Conservation (phyloP, 1,284 basidiomycete species). For the Megacollybia platyphylla region DNA sequence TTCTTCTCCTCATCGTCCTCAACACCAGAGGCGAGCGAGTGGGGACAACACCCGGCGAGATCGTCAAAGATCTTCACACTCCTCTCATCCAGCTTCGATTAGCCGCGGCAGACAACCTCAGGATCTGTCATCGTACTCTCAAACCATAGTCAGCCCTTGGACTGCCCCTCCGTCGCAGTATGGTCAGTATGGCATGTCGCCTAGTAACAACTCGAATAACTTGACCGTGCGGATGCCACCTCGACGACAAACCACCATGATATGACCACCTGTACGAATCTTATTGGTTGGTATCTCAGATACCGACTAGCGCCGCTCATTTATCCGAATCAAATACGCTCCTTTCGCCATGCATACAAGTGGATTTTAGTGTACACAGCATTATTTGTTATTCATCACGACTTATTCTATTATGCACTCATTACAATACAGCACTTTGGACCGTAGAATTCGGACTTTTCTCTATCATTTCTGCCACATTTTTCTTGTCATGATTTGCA, state of each 20-base stretch:
- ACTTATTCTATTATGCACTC: too few species aligned
- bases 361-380: too few species aligned
- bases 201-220: background rate
- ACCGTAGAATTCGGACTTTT: too few species aligned
- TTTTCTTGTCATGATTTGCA: too few species aligned
- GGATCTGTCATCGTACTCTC: background rate
- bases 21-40: background rate
- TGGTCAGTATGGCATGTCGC: background rate
- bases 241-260: constrained; percentile 1
- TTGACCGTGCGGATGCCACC: background rate
- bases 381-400: too few species aligned
- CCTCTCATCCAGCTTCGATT: background rate
- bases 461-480: too few species aligned
- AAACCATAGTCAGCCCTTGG: background rate
- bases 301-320: background rate
- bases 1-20: background rate
- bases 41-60: background rate
- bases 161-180: background rate
- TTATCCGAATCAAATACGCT: background rate
- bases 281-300: background rate
- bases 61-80: background rate
- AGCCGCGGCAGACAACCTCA: background rate
- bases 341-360: too few species aligned
- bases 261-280: background rate
- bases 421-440: too few species aligned